phyloP scores from a whole-genome alignment of 1,284 basidiomycete genomes.

The Apiotrichum gracile region DNA sequence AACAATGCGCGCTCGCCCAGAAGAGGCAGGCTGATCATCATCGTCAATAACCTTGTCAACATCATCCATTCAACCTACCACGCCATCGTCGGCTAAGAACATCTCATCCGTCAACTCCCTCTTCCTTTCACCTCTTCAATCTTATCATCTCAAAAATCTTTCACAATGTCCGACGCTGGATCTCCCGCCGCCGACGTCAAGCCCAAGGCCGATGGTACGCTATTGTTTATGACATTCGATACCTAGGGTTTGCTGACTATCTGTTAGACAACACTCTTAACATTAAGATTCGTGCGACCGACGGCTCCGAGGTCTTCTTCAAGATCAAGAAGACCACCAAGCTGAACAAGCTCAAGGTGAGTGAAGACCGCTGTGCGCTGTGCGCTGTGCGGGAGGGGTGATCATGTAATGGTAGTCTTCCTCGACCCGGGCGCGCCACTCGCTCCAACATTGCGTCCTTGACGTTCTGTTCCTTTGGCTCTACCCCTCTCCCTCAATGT shows the following conservation, averaged over 20 bases:
- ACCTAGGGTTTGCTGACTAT: too few relatives aligned
- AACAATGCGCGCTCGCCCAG: too few relatives aligned
- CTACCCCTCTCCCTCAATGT: neutral
- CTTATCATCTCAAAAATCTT: neutral
- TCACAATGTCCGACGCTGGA: slow-evolving; percentile 61
- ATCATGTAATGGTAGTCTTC: too few relatives aligned
- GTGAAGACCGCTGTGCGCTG: neutral
- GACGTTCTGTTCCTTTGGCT: neutral
- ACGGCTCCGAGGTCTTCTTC: slow-evolving; percentile 90
- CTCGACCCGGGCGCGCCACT: too few relatives aligned
- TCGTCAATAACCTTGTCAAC: too few relatives aligned
- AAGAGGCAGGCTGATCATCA: too few relatives aligned
- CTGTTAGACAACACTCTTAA: slow-evolving; percentile 68
- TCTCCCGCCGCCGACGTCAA: slow-evolving; percentile 52
- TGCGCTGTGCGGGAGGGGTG: too few relatives aligned
- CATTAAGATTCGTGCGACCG: slow-evolving; percentile 72
- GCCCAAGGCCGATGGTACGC: slow-evolving; percentile 53
- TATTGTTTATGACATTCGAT: neutral
- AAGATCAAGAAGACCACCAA: slow-evolving; percentile 95
- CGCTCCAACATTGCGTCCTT: too few relatives aligned
- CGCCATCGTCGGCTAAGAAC: too few relatives aligned
- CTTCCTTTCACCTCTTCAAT: neutral
- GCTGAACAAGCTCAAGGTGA: slow-evolving; percentile 70
- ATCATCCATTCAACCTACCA: too few relatives aligned
- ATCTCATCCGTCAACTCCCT: neutral